These are phyloP conservation scores for Solanum arcanum DNA, from an alignment of 257 asterid species.

Conservation along the genomic window DNA sequence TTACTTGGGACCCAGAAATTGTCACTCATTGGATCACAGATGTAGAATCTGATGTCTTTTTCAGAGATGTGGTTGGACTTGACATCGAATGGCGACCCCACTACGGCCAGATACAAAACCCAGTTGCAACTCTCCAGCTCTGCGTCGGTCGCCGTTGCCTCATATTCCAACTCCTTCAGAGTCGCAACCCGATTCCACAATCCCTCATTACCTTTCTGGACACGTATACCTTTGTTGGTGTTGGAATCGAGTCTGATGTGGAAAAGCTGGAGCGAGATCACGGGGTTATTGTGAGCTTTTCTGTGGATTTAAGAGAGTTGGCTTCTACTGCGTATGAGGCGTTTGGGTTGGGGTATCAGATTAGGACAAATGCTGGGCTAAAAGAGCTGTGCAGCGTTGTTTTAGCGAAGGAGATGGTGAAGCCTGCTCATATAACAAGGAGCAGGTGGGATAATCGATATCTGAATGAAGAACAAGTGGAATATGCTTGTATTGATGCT, in stretches of 20 bases:
- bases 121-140: background rate
- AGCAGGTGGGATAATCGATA: background rate
- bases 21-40: constrained; percentile 2
- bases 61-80: background rate
- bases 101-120: background rate
- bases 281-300: background rate
- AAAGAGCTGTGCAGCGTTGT: background rate
- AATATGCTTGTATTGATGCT: background rate
- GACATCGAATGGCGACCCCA: background rate
- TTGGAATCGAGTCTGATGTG: background rate
- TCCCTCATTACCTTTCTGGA: background rate
- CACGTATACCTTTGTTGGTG: background rate
- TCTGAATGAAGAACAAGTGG: background rate
- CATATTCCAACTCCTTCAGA: background rate
- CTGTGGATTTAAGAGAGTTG: background rate
- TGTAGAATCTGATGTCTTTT: background rate
- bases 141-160: background rate
- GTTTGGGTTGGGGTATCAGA: background rate
- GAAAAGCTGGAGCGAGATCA: background rate
- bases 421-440: background rate
- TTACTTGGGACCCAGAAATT: background rate
- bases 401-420: background rate
- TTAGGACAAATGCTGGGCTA: too few relatives aligned
- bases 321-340: background rate
- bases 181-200: background rate